Evolutionary conservation across 176 grass and related monocot genomes (phyloP), one percentile per base, ranked within the genome.

Genomic region (Urochloa ruziziensis): DNA sequence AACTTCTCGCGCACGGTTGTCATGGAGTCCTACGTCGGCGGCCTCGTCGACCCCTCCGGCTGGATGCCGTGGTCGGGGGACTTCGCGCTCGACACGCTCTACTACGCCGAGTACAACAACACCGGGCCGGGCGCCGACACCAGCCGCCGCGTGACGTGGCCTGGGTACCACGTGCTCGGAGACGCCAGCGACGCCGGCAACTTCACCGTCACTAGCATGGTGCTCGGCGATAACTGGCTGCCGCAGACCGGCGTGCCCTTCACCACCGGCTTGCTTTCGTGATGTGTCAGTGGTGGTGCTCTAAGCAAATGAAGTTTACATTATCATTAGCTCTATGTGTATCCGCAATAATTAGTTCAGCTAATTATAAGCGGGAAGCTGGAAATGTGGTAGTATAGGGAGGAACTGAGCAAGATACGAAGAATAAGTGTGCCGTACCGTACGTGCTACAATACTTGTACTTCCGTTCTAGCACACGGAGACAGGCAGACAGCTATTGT

Each of bases 31-130:
- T 83, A 68, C 90, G 80, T 92, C 56, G 90, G 73, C 1, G 73
- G 5, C 1, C 52, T 94, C 70, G 81, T 94, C n/a, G 80, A 91
- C 51, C 84, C 81, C 6, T 19, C 64, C 5, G 92, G 89, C 0
- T 94, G 92, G 92, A 86, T 91, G 89, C 92, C 83, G 5, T 94
- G 92, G 89, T 16, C 87, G 2, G 89, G 89, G 3, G 73, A 83
- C 74, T 86, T 94, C 25, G 91, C 91, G 5, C 79, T 94, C 19
- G 69, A 54, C 34, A 90, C 91, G 15, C 71, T 94, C 54, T 90
- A 86, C 75, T 91, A 94, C 14, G 92, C 88, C 8, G 92, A 91
- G 86, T 91, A 80, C 70, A 84, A 77, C 53, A 94, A 94, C 60
- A 82, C 84, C 0, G 92, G 92, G 0, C 86, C 92, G 0, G 89